Base-by-base conservation (phyloP, 257 asterid genomes). In the Eucommia ulmoides region DNA sequence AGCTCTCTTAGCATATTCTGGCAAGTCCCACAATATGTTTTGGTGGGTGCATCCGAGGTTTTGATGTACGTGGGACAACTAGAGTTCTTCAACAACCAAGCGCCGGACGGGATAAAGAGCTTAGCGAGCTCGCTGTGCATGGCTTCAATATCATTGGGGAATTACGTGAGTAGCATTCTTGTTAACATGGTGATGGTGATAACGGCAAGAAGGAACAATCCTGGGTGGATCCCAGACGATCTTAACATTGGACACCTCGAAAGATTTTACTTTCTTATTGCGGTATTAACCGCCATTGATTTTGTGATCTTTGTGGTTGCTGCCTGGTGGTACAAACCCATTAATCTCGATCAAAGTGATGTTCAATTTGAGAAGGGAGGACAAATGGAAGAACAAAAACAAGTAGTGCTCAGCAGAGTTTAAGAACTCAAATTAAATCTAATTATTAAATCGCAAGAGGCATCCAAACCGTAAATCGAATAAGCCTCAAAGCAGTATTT, bases 21-120 rank as follows among this genome's bases (percentile, higher is more conserved):
- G 93, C 93, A 84, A 59, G 52, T 78, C 7, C 95, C 93, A 4
- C 95, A 84, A 23, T 84, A 78, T 52, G 72, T 68, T 1, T 49
- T 81, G 22, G 92, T 84, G 1, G 94, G 94, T 4, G 93, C 94
- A 3, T 84, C 94, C 1, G 94, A 84, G 60, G 94, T 84, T 14
- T 84, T 84, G 47, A 84, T 84, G 94, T 84, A 84, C 22, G 78
- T 83, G 0, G 94, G 92, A 7, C 92, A 80, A 33, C 60, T 83
- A 41, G 94, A 83, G 42, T 83, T 84, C 45, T 84, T 84, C 54
- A 80, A 74, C 20, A 80, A 80, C 14, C 83, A 81, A 67, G 88
- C 93, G n/a, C 93, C 94, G 0, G 85, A 84, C 38, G 92, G 94
- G 19, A 72, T 84, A 19, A 84, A 84, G 68, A 84, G 93, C 63